Conservation (phyloP, 139 green algal genomes). For the Volvox africanus region DNA sequence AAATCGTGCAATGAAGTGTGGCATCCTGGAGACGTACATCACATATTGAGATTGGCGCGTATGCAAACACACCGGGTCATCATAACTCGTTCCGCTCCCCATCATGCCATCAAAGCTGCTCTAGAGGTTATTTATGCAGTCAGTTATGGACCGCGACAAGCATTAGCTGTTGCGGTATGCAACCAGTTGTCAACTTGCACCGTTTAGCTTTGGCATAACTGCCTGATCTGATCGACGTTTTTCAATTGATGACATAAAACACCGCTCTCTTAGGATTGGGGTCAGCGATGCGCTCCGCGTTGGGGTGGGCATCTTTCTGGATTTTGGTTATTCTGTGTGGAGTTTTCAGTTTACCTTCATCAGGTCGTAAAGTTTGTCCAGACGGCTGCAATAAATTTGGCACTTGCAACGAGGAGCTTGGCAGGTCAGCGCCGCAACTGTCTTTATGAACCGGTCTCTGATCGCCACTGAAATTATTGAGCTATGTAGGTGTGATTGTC, state of each 20-base stretch:
- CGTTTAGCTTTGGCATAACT: too few relatives aligned
- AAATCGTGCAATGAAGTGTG: too few relatives aligned
- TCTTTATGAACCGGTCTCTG: not conserved
- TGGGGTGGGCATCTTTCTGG: constrained; percentile 21
- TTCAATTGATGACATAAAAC: not conserved
- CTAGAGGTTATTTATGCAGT: too few relatives aligned
- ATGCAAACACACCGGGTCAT: too few relatives aligned
- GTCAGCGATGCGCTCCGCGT: constrained; percentile 27
- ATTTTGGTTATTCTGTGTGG: not conserved
- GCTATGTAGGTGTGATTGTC: constrained; percentile 53
- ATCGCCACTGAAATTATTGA: not conserved
- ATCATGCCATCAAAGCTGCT: too few relatives aligned
- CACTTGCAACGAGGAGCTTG: constrained; percentile 39
- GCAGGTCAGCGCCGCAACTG: constrained; percentile 14
- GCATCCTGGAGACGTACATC: too few relatives aligned
- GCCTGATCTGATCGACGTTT: not conserved
- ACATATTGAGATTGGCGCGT: too few relatives aligned
- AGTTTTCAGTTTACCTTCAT: not conserved
- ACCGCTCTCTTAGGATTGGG: not conserved
- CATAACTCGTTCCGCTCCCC: too few relatives aligned
- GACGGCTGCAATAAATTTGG: constrained; percentile 36
- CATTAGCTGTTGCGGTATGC: too few relatives aligned
- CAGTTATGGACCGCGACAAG: too few relatives aligned
- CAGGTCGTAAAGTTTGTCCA: not conserved
- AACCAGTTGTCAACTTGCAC: too few relatives aligned